Conservation (phyloP, 352 stramenopile species). For the Pythium utonaiense region DNA sequence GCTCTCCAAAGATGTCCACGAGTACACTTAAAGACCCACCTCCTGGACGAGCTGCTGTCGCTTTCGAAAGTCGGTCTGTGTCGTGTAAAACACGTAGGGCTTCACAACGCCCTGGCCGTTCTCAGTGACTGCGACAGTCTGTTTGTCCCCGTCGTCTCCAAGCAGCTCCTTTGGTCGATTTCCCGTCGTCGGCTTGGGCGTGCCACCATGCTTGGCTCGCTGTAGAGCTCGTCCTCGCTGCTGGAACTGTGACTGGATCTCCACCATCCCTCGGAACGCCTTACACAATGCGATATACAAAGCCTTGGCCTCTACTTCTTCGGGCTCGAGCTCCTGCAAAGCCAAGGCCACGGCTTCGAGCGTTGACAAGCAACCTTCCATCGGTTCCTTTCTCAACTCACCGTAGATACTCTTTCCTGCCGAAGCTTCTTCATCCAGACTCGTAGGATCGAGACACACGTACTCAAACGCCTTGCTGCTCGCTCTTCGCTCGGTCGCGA, state of each 20-base stretch:
- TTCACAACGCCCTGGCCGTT: conserved; percentile 18
- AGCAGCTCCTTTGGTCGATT: neutral
- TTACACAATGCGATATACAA: conserved; percentile 32
- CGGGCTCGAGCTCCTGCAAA: conserved; percentile 40
- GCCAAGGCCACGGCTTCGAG: conserved; percentile 62
- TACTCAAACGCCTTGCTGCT: conserved; percentile 38
- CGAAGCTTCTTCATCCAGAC: neutral
- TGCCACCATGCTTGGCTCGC: conserved; percentile 12
- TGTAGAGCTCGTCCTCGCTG: conserved; percentile 14
- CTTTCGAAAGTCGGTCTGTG: conserved; percentile 51
- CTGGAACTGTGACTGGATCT: conserved; percentile 44
- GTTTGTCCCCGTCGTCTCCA: conserved; percentile 22
- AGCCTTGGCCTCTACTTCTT: neutral
- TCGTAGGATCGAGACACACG: conserved; percentile 32
- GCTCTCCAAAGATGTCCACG: neutral
- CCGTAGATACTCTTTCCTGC: conserved; percentile 52
- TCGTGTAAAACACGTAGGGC: conserved; percentile 59
- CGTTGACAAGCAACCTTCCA: conserved; percentile 70
- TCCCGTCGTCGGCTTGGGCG: conserved; percentile 13
- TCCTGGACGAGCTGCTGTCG: conserved; percentile 49
- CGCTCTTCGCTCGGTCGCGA: conserved; percentile 24
- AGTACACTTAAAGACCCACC: conserved; percentile 20
- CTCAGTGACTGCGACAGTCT: neutral
- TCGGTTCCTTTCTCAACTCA: conserved; percentile 63
- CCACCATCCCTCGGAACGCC: conserved; percentile 59